Percentiles rank a stretch among this genome's conserved stretches.
Conservation (phyloP, 345 rosid species). For the Salix caprea region DNA sequence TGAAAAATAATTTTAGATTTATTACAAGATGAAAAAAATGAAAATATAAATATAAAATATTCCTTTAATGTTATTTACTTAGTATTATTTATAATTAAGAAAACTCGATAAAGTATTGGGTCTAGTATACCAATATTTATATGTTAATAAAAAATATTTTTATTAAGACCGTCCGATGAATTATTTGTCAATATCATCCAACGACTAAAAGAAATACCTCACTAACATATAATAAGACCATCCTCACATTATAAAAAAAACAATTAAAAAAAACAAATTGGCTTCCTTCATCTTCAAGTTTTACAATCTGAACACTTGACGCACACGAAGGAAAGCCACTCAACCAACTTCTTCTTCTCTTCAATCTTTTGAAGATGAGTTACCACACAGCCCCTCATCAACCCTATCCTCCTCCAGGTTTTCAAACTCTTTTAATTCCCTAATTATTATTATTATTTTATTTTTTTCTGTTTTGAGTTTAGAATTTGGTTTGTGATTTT, state of each 20-base stretch:
- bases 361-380: constrained; percentile 35
- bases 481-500: constrained; percentile 7
- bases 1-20: too few species aligned
- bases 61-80: too few species aligned
- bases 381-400: constrained; percentile 55
- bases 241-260: neutral
- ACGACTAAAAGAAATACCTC: neutral
- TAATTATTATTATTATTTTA: neutral
- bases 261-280: neutral
- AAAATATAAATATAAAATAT: too few species aligned
- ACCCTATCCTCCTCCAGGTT: constrained; percentile 64
- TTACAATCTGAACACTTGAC: neutral
- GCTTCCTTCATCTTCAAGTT: too few species aligned
- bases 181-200: neutral
- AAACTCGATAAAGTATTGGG: too few species aligned
- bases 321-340: neutral
- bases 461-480: neutral
- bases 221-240: neutral
- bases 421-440: neutral
- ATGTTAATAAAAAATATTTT: too few species aligned
- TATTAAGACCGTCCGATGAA: neutral
- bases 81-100: too few species aligned
- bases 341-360: neutral
- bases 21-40: too few species aligned
- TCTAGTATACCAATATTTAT: too few species aligned